These are phyloP conservation scores for Cucurbita moschata DNA, from an alignment of 306 rosid species.

Conservation along the genomic window DNA sequence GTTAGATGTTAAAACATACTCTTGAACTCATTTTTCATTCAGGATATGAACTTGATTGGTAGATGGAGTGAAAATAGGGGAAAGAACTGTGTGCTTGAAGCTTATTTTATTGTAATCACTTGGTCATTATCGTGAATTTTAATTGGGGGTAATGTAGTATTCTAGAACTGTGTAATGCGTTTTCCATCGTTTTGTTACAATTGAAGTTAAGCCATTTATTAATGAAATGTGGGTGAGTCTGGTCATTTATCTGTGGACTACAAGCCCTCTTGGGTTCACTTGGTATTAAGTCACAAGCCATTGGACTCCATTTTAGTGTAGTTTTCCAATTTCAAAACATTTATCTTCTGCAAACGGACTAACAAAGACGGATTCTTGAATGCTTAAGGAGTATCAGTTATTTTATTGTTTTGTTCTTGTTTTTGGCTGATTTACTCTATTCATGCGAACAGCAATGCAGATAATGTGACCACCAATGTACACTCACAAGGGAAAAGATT, in stretches of 20 bases:
- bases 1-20: background rate
- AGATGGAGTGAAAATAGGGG: background rate
- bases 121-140: background rate
- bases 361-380: background rate
- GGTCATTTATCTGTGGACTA: background rate
- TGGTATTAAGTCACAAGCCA: background rate
- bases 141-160: background rate
- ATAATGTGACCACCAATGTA: conserved; percentile 64
- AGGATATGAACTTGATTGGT: background rate
- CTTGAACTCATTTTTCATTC: background rate
- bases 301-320: background rate
- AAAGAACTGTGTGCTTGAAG: background rate
- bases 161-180: background rate
- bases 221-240: background rate
- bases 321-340: background rate
- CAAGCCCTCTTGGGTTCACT: background rate
- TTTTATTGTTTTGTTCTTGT: background rate
- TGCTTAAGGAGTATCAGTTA: background rate
- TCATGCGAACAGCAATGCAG: conserved; percentile 47
- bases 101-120: background rate
- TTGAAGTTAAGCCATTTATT: background rate
- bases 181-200: background rate
- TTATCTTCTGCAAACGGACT: background rate
- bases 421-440: background rate
- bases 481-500: conserved; percentile 90